Conservation (phyloP, 192 early-diverging fungal genomes). For the Borealophlyctis nickersoniae region DNA sequence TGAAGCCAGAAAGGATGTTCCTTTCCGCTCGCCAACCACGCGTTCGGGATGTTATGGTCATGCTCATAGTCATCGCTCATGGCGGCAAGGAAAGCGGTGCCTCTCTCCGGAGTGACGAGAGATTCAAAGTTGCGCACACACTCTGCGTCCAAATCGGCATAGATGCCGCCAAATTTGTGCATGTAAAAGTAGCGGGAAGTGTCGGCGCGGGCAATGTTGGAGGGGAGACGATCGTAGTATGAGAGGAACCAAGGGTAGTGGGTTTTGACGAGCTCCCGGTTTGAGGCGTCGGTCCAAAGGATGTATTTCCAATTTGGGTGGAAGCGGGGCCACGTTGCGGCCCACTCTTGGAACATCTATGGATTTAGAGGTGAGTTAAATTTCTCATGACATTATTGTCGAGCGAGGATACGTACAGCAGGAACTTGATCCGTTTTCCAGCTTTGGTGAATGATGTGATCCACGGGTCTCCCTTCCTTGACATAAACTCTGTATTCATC, state of each 20-base stretch:
- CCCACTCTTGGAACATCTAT: conserved; percentile 15
- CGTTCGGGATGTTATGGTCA: conserved; percentile 36
- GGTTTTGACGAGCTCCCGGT: conserved; percentile 16
- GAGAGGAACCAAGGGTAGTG: conserved; percentile 39
- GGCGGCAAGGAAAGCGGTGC: not conserved
- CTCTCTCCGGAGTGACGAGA: not conserved
- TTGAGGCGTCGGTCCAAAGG: conserved; percentile 37
- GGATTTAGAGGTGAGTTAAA: not conserved
- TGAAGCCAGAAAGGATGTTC: conserved; percentile 40
- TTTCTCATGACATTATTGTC: not conserved
- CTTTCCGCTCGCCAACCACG: conserved; percentile 37
- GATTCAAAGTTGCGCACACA: conserved; percentile 19
- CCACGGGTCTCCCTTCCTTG: no score
- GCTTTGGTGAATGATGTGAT: conserved; percentile 26
- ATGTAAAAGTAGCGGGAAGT: conserved; percentile 32
- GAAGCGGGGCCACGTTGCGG: conserved; percentile 20
- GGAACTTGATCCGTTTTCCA: conserved; percentile 17
- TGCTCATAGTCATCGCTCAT: conserved; percentile 12
- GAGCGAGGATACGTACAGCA: conserved; percentile 1
- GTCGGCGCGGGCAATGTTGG: conserved; percentile 36
- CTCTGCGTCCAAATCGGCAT: conserved; percentile 37
- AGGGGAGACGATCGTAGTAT: conserved; percentile 26
- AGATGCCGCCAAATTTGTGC: conserved; percentile 38
- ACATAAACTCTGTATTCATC: no score
- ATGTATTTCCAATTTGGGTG: conserved; percentile 27